Evolutionary conservation across 2,329 filamentous ascomycete species (phyloP), one percentile per base, ranked within the genome.

Genomic region (Penicillium aurantiogriseum): DNA sequence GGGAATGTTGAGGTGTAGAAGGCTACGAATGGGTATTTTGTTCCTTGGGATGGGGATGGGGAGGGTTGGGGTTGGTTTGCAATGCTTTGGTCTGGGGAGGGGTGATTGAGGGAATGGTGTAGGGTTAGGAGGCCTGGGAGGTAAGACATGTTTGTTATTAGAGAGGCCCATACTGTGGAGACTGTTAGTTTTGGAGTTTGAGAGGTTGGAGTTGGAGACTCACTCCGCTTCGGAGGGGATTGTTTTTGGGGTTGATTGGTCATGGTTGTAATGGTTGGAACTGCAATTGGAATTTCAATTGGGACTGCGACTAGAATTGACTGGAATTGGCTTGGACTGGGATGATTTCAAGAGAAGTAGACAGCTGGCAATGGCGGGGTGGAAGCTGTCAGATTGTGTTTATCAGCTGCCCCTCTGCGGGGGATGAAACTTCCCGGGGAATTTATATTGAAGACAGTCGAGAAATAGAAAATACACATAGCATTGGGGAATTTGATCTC

Each of bases 111-210:
- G 51, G 88, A 89, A 76, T 88, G 83, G 71, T 90, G 83, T 62
- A 94, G 87, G 2, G 89, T 90, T 56, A 93, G 81, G 49, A 93
- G 86, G 49, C 90, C 90, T 5, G 88, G 83, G 61, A 94, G 85
- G 76, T 93, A 94, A 68, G 82, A 81, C 49, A 85, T 85, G 76
- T 92, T 92, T 57, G 90, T 93, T 72, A 94, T 90, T 63, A 93
- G 82, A 9, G 86, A 89, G 31, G 89, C 90, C 89, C 89, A 94
- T 73, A 92, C 89, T 88, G 21, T 19, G n/a, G 17, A 9, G 27
- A 21, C 21, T 8, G 58, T 55, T 60, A 49, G 38, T 29, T 23
- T n/a, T 31, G 33, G 9, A 4, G 13, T 21, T 21, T 21, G 21
- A 21, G 21, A 21, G 21, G 21, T n/a, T 31, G 33, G 9, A 4